These are phyloP conservation scores for Byssochlamys sp. DNA, from an alignment of 2,329 filamentous ascomycete species.

Conservation along the genomic window DNA sequence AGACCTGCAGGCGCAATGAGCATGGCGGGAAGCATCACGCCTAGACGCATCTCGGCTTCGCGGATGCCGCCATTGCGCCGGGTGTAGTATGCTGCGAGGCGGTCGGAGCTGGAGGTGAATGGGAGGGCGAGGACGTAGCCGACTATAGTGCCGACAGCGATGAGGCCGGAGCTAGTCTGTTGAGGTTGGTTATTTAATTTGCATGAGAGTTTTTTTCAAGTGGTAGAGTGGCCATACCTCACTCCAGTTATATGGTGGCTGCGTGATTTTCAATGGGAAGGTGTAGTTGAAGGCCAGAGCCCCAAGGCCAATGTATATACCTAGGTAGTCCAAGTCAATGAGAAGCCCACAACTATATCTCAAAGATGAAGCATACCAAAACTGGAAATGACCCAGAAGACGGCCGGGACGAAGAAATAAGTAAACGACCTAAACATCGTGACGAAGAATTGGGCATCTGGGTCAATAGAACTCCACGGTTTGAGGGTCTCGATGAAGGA, in stretches of 20 bases:
- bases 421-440: conserved; percentile 40
- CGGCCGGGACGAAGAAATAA: conserved; percentile 40
- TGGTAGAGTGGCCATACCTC: conserved; percentile 17
- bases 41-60: conserved; percentile 34
- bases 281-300: conserved; percentile 44
- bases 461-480: conserved; percentile 36
- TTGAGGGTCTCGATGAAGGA: conserved; percentile 35
- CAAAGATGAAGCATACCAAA: conserved; percentile 26
- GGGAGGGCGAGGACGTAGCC: conserved; percentile 36
- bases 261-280: conserved; percentile 40
- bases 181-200: background rate
- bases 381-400: conserved; percentile 44
- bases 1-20: conserved; percentile 22
- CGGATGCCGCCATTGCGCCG: conserved; percentile 30
- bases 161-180: conserved; percentile 37
- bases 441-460: conserved; percentile 36
- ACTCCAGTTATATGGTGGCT: conserved; percentile 39
- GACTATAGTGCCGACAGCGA: conserved; percentile 31
- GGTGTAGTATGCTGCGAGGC: conserved; percentile 29
- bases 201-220: background rate
- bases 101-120: conserved; percentile 35
- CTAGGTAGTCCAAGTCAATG: conserved; percentile 6
- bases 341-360: background rate
- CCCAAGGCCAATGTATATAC: conserved; percentile 41
- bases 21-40: conserved; percentile 22